These are phyloP conservation scores for Rhizoclosmatium sp. DNA, from an alignment of 192 early-diverging fungal species.

Conservation along the genomic window DNA sequence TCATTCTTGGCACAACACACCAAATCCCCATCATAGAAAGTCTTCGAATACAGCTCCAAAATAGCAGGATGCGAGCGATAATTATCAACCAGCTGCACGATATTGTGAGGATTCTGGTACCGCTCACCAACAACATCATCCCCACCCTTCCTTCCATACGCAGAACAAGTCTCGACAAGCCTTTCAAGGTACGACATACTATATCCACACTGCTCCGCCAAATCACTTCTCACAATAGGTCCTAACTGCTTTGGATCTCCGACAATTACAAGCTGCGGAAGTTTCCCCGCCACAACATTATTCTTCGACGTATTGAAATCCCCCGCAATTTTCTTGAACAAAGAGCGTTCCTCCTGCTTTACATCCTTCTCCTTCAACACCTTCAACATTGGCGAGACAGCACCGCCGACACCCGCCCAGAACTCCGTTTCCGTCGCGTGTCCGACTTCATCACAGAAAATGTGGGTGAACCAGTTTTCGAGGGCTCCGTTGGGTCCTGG, in stretches of 20 bases:
- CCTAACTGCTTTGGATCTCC: conserved; percentile 39
- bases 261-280: conserved; percentile 27
- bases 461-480: conserved; percentile 1
- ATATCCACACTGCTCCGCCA: conserved; percentile 21
- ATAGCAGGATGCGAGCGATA: conserved; percentile 44
- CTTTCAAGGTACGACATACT: conserved; percentile 29
- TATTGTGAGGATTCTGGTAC: conserved; percentile 24
- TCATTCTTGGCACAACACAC: neutral
- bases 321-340: conserved; percentile 14
- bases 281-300: no score
- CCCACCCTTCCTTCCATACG: neutral
- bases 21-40: conserved; percentile 39
- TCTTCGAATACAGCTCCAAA: conserved; percentile 27
- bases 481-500: neutral
- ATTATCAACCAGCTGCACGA: conserved; percentile 31
- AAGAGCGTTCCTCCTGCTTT: neutral
- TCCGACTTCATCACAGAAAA: conserved; percentile 36
- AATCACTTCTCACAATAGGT: conserved; percentile 28
- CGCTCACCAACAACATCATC: neutral
- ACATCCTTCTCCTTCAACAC: neutral
- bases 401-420: conserved; percentile 31
- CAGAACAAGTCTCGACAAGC: neutral
- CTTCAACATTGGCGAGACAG: neutral
- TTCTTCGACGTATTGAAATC: neutral
- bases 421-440: conserved; percentile 41